Percentiles rank a stretch among this genome's conserved stretches.
Evolutionary conservation across 495 filamentous ascomycete genomes (phyloP).

Genomic region (Aspergillus avenaceus): DNA sequence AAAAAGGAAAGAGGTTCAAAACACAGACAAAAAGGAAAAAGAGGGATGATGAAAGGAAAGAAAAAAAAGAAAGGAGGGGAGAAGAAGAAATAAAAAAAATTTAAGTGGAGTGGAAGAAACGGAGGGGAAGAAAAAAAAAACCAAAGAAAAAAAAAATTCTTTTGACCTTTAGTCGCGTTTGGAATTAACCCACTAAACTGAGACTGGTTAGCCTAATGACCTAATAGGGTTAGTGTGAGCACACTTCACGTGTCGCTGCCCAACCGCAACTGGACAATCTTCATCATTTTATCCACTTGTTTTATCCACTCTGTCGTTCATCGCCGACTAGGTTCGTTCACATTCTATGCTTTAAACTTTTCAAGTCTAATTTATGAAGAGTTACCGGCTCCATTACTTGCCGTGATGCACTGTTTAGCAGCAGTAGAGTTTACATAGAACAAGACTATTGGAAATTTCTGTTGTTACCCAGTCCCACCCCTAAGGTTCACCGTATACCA

Average conservation of each 20-base stretch:
- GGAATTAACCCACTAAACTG: not conserved
- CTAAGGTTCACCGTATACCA: not conserved
- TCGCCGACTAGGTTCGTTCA: not conserved
- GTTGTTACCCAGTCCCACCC: not conserved
- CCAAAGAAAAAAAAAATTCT: not conserved
- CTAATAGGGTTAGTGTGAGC: too few relatives aligned
- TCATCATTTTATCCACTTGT: not conserved
- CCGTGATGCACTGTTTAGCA: not conserved
- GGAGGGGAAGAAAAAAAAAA: not conserved
- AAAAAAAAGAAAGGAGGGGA: not conserved
- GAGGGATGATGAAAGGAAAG: slow-evolving; percentile 13
- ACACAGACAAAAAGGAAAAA: slow-evolving; percentile 15
- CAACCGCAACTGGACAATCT: not conserved
- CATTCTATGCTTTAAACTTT: not conserved
- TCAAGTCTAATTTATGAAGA: not conserved
- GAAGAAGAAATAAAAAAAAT: slow-evolving; percentile 7
- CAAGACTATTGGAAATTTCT: not conserved
- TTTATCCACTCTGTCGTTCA: not conserved
- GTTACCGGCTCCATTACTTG: not conserved
- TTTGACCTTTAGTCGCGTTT: not conserved
- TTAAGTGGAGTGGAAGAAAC: slow-evolving; percentile 9
- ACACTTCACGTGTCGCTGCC: slow-evolving; percentile 4
- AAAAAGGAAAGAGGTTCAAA: slow-evolving; percentile 22
- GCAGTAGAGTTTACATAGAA: not conserved
- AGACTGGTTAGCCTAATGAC: not conserved